These are phyloP conservation scores for Recurvomyces mirabilis DNA, from an alignment of 495 filamentous ascomycete genomes.

Conservation along the genomic window DNA sequence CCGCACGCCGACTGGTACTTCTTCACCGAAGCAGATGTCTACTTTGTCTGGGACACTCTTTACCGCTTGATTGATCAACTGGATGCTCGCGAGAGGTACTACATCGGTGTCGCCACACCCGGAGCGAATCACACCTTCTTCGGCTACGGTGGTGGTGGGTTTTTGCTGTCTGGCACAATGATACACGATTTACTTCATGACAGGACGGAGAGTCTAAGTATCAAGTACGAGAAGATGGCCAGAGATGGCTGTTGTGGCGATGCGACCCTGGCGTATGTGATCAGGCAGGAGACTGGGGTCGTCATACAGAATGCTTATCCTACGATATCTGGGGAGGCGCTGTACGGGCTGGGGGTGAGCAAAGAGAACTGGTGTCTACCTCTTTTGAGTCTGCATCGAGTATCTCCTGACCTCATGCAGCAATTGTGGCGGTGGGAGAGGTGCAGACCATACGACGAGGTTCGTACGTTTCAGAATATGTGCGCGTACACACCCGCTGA, in stretches of 20 bases:
- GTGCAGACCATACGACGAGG: not conserved
- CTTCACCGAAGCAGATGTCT: constrained; percentile 58
- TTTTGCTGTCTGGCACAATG: not conserved
- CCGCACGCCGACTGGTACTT: constrained; percentile 50
- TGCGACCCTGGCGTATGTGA: not conserved
- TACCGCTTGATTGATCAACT: constrained; percentile 42
- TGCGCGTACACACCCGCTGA: too few relatives aligned
- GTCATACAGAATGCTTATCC: not conserved
- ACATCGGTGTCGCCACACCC: constrained; percentile 40
- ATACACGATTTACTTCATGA: not conserved
- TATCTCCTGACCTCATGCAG: not conserved
- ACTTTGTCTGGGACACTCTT: constrained; percentile 50
- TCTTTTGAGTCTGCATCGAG: not conserved
- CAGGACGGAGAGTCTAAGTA: not conserved
- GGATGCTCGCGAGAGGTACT: constrained; percentile 36
- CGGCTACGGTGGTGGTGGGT: not conserved
- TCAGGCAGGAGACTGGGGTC: not conserved
- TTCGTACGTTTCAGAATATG: not conserved
- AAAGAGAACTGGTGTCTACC: not conserved
- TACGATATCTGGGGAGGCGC: not conserved
- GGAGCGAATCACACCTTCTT: not conserved
- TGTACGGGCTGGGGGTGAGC: not conserved
- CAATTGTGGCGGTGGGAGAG: not conserved
- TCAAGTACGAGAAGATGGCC: not conserved
- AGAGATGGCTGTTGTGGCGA: not conserved